phyloP scores from a whole-genome alignment of 192 early-diverging fungal species.

The Gaertneriomyces semiglobifer region DNA sequence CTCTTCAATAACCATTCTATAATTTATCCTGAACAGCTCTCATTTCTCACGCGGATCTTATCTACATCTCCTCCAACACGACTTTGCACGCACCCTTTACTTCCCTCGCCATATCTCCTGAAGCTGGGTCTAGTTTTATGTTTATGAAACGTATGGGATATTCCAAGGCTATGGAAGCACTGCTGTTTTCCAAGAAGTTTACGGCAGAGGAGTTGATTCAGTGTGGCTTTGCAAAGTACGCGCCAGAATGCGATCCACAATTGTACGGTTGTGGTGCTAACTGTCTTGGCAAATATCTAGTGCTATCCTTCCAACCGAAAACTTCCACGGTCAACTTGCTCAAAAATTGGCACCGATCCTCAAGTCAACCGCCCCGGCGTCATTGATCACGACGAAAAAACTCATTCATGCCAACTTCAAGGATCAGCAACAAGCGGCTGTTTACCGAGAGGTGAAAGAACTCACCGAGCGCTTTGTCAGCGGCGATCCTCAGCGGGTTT shows the following conservation, averaged over 20 bases:
- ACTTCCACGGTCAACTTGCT: slow-evolving; percentile 9
- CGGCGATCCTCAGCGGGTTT: slow-evolving; percentile 27
- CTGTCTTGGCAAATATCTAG: slow-evolving; percentile 2
- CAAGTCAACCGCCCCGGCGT: slow-evolving; percentile 3
- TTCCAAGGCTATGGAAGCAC: slow-evolving; percentile 29
- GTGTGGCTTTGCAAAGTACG: slow-evolving; percentile 29
- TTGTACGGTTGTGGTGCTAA: neutral
- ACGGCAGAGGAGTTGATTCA: slow-evolving; percentile 20
- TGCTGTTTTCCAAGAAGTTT: slow-evolving; percentile 31
- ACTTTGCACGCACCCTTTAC: slow-evolving; percentile 34
- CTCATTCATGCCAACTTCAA: slow-evolving; percentile 9
- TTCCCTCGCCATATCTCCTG: slow-evolving; percentile 29
- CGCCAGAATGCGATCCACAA: neutral
- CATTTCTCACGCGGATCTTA: slow-evolving; percentile 31
- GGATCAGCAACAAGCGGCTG: slow-evolving; percentile 7
- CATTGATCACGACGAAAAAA: slow-evolving; percentile 16
- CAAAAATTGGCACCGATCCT: neutral
- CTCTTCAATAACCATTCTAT: neutral
- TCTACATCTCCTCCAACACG: slow-evolving; percentile 27
- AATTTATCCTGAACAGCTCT: slow-evolving; percentile 8
- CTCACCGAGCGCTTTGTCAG: slow-evolving; percentile 27
- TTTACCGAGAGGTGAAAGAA: slow-evolving; percentile 13
- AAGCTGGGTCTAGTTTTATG: slow-evolving; percentile 24
- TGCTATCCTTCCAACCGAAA: slow-evolving; percentile 11
- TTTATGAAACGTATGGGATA: slow-evolving; percentile 27